These are phyloP conservation scores for Ophiostoma australiae DNA, from an alignment of 2,329 filamentous ascomycete species.

Conservation along the genomic window DNA sequence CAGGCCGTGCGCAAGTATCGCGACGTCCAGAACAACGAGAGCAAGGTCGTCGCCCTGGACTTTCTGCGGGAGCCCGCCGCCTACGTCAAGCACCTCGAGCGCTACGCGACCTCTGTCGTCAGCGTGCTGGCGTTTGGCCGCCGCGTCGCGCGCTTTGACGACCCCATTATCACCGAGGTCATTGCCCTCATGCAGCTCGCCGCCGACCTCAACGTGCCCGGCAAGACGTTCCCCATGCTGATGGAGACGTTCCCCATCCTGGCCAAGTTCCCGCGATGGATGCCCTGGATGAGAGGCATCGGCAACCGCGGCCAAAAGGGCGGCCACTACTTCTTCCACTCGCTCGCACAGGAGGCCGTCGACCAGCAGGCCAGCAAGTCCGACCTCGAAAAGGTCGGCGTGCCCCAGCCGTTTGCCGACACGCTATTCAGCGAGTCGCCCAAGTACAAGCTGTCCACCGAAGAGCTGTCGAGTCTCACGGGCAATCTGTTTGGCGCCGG, in stretches of 20 bases:
- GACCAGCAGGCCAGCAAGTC: constrained; percentile 36
- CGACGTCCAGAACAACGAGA: constrained; percentile 54
- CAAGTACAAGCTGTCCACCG: constrained; percentile 42
- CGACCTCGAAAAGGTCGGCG: constrained; percentile 27
- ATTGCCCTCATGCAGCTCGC: constrained; percentile 54
- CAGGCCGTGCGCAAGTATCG: constrained; percentile 53
- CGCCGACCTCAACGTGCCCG: constrained; percentile 50
- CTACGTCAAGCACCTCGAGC: constrained; percentile 51
- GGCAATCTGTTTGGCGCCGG: constrained; percentile 47
- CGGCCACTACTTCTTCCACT: constrained; percentile 48
- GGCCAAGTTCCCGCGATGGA: constrained; percentile 44
- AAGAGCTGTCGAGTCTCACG: constrained; percentile 44
- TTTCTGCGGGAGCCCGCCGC: constrained; percentile 41
- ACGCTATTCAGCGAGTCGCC: constrained; percentile 45
- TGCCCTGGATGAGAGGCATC: constrained; percentile 48
- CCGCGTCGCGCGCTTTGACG: constrained; percentile 45
- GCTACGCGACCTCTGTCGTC: constrained; percentile 50
- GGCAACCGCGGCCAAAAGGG: constrained; percentile 40
- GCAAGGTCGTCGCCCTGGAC: constrained; percentile 50
- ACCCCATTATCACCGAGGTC: constrained; percentile 57
- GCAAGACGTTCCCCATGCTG: constrained; percentile 52
- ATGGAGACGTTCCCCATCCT: constrained; percentile 52
- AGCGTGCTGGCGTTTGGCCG: constrained; percentile 54
- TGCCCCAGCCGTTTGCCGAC: constrained; percentile 40
- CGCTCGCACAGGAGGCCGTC: constrained; percentile 47